Conservation (phyloP, 2,329 filamentous ascomycete genomes). For the Albophoma yamanashiensis region DNA sequence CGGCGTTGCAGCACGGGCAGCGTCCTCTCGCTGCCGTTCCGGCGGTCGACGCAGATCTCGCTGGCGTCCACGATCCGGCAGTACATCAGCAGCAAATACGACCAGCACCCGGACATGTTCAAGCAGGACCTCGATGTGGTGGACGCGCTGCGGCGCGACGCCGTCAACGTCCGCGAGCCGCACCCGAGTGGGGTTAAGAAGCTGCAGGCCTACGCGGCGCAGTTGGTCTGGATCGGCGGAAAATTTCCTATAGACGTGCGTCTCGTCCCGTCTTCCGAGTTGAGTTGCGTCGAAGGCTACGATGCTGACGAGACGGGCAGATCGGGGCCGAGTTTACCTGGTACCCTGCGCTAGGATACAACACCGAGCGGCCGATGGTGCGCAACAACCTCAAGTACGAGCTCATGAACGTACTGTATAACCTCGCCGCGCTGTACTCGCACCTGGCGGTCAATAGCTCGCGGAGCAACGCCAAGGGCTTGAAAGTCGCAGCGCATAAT, state of each 20-base stretch:
- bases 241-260: slow-evolving; percentile 91
- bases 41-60: slow-evolving; percentile 68
- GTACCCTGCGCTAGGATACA: slow-evolving; percentile 90
- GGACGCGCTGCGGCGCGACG: slow-evolving; percentile 71
- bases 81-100: slow-evolving; percentile 97
- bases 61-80: slow-evolving; percentile 77
- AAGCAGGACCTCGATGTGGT: slow-evolving; percentile 74
- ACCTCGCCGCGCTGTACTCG: slow-evolving; percentile 86
- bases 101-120: slow-evolving; percentile 98
- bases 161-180: slow-evolving; percentile 80
- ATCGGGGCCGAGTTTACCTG: slow-evolving; percentile 93
- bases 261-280: background rate
- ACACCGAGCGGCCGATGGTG: slow-evolving; percentile 60
- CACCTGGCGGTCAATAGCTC: slow-evolving; percentile 80
- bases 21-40: slow-evolving; percentile 76
- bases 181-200: slow-evolving; percentile 79
- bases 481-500: slow-evolving; percentile 82
- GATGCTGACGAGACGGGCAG: slow-evolving; percentile 28
- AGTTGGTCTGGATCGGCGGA: slow-evolving; percentile 83
- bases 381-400: slow-evolving; percentile 67
- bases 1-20: slow-evolving; percentile 27
- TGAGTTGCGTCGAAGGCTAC: background rate
- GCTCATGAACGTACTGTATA: slow-evolving; percentile 85
- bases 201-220: slow-evolving; percentile 83
- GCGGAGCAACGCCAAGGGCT: slow-evolving; percentile 65